phyloP scores from a whole-genome alignment of 371 early-diverging fungal species.

The Apophysomyces variabilis region DNA sequence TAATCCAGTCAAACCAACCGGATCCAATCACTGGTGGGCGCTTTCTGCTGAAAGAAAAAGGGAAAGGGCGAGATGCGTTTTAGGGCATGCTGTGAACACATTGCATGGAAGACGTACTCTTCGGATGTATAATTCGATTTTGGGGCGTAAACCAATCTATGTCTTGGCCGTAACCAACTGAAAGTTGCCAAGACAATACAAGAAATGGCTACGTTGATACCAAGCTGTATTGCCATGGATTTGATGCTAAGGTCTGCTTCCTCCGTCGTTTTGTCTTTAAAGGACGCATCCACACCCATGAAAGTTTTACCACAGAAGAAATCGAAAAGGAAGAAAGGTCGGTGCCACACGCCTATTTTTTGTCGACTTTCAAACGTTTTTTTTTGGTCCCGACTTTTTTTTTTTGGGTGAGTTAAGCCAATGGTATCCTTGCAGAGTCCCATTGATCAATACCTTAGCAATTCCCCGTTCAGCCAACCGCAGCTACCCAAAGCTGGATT shows the following conservation, averaged over 20 bases:
- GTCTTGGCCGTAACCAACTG: slow-evolving; percentile 50
- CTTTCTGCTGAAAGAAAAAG: slow-evolving; percentile 45
- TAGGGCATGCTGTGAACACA: background rate
- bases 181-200: slow-evolving; percentile 48
- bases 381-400: slow-evolving; percentile 7
- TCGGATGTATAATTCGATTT: slow-evolving; percentile 42
- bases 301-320: background rate
- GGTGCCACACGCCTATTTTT: slow-evolving; percentile 4
- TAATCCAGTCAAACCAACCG: slow-evolving; percentile 71
- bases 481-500: too few relatives aligned
- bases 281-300: slow-evolving; percentile 26
- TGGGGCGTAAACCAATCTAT: slow-evolving; percentile 52
- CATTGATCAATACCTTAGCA: too few relatives aligned
- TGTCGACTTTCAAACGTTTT: background rate
- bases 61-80: background rate
- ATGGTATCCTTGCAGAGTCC: too few relatives aligned
- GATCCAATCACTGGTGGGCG: slow-evolving; percentile 66
- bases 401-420: background rate
- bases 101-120: slow-evolving; percentile 32
- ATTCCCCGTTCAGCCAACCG: too few relatives aligned
- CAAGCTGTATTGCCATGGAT: slow-evolving; percentile 55
- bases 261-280: slow-evolving; percentile 36
- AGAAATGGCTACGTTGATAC: slow-evolving; percentile 53
- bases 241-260: slow-evolving; percentile 46
- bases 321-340: slow-evolving; percentile 7